A percentile compares a stretch with the other conserved stretches of the same genome.
These are phyloP conservation scores for Erodium maritimum DNA, from an alignment of 345 rosid species.

Conservation along the genomic window DNA sequence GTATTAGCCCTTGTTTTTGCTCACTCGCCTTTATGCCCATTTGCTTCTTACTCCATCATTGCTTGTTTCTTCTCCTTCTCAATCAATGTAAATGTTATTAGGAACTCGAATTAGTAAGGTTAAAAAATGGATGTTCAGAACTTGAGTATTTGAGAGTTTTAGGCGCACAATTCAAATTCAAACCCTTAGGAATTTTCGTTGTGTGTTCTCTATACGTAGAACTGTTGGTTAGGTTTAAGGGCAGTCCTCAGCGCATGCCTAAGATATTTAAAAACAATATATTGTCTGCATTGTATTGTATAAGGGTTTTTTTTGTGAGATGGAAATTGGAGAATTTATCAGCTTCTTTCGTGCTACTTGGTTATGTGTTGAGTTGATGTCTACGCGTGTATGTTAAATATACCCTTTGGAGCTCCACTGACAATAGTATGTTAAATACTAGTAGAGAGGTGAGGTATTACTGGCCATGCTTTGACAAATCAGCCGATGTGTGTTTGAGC, in stretches of 20 bases:
- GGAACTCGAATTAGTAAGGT: neutral
- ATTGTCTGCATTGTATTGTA: neutral
- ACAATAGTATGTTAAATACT: no score
- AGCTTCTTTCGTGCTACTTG: neutral
- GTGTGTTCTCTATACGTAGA: neutral
- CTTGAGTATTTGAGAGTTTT: neutral
- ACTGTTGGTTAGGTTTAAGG: neutral
- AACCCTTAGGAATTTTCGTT: neutral
- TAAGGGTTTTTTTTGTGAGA: neutral
- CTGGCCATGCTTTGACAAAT: no score
- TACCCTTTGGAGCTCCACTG: no score
- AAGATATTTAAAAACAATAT: no score
- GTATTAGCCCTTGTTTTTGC: conserved; percentile 18
- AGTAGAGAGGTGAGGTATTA: no score
- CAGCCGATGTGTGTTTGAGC: no score
- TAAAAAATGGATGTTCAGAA: neutral
- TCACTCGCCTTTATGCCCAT: no score
- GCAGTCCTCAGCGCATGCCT: neutral
- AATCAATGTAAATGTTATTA: neutral
- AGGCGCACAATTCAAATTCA: neutral
- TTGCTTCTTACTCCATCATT: no score
- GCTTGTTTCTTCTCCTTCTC: neutral
- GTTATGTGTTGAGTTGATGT: no score
- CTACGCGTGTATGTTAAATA: no score
- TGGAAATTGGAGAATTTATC: neutral